Evolutionary conservation across 2,329 filamentous ascomycete genomes (phyloP).

Genomic region (Furcasterigmium sp.): DNA sequence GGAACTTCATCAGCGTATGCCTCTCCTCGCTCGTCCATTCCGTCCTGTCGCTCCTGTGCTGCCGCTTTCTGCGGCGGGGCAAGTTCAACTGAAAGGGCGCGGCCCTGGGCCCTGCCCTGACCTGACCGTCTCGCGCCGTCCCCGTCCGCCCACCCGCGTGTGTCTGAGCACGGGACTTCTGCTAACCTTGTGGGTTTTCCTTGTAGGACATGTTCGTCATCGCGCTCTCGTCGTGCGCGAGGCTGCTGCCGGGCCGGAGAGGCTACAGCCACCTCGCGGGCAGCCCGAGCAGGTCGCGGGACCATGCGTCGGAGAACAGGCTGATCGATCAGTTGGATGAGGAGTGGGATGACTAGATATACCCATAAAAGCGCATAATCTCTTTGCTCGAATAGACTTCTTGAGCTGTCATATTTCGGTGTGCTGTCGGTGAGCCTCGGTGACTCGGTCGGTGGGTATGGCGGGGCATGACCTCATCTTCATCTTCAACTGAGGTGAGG

Average conservation of each 20-base stretch:
- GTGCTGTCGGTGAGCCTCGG: slow-evolving; percentile 1
- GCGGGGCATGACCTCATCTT: too few species aligned
- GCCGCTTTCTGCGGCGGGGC: background rate
- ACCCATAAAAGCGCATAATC: too few species aligned
- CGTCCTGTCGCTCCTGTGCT: background rate
- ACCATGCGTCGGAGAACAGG: slow-evolving; percentile 79
- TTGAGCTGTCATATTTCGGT: background rate
- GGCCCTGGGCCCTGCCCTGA: too few species aligned
- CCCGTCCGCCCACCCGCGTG: too few species aligned
- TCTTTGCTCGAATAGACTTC: slow-evolving; percentile 1
- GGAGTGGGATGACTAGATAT: slow-evolving; percentile 77
- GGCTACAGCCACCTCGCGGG: slow-evolving; percentile 63
- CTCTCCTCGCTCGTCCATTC: slow-evolving; percentile 24
- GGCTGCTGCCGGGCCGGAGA: slow-evolving; percentile 57
- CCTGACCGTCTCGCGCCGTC: too few species aligned
- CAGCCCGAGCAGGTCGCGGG: slow-evolving; percentile 43
- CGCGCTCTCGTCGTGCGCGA: slow-evolving; percentile 62
- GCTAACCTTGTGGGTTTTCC: background rate
- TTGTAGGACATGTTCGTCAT: slow-evolving; percentile 61
- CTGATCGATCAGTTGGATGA: slow-evolving; percentile 95
- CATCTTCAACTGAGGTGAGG: background rate
- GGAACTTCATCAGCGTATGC: slow-evolving; percentile 76
- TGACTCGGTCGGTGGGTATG: too few species aligned
- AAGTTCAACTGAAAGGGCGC: background rate
- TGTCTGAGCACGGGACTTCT: background rate